Evolutionary conservation across 140 eudicot genomes (phyloP).

Genomic region (Ambrosia hybrid): DNA sequence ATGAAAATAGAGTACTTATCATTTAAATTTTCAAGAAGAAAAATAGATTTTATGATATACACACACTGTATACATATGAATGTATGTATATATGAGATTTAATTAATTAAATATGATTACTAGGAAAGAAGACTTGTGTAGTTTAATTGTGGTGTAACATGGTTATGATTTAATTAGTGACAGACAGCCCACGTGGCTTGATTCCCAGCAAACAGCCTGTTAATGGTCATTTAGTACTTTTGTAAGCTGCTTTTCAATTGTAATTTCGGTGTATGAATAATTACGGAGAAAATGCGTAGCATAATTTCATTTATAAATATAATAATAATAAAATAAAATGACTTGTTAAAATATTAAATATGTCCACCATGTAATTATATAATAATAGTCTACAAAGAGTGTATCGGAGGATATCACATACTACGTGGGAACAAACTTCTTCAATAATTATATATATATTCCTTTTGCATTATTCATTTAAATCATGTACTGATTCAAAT

Average conservation of each 20-base stretch:
- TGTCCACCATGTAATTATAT: conserved; percentile 31
- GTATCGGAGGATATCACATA: conserved; percentile 25
- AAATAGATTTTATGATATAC: background rate
- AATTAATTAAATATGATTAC: background rate
- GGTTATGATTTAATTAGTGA: conserved; percentile 38
- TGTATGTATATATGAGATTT: background rate
- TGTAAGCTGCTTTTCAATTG: conserved; percentile 16
- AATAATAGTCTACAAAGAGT: conserved; percentile 21
- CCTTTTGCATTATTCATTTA: conserved; percentile 28
- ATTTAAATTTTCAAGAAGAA: background rate
- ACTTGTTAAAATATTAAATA: conserved; percentile 7
- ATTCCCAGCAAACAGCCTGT: conserved; percentile 52
- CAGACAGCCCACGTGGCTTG: conserved; percentile 50
- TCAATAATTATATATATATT: conserved; percentile 33
- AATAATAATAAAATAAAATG: background rate
- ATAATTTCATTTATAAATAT: conserved; percentile 15
- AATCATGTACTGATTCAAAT: background rate
- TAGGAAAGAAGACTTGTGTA: conserved; percentile 21
- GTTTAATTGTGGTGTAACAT: conserved; percentile 36
- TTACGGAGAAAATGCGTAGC: conserved; percentile 19
- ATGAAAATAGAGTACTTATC: background rate
- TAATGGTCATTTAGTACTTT: conserved; percentile 42
- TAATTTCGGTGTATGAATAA: conserved; percentile 15
- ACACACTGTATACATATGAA: background rate
- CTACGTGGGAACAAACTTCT: conserved; percentile 38